Base-by-base conservation (phyloP, 2,329 filamentous ascomycete species). In the Verticillium tricorpus region DNA sequence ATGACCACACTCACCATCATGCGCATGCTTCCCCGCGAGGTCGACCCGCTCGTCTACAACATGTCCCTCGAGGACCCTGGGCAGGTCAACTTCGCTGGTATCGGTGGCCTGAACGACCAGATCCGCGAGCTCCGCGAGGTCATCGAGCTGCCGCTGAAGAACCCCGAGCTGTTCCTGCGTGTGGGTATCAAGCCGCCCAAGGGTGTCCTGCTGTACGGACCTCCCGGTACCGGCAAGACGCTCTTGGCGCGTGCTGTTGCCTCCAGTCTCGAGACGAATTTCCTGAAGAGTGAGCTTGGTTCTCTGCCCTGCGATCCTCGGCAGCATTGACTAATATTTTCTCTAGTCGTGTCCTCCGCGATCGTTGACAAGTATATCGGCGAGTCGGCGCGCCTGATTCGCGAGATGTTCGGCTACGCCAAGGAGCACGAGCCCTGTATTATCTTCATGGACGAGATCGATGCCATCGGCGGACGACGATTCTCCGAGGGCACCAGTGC, bases 391-490 rank as follows among this genome's bases (percentile, higher is more conserved):
- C 90, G 96, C 68, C 83, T 99, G 67, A 99, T 99, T 72, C 89
- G 95, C 76, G 95, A 99, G 78, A 99, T 99, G 96, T 99, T 99
- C 73, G 96, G 95, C 62, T 99, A 99, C 73, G 95, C 96, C 71
- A 98, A 97, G 79, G 96, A 99, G 76, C 95, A 99, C 76, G 95
- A 99, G 78, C 95, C 95, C 45, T 99, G 95, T 77, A 99, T 99
- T 77, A 99, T 99, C 79, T 99, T 99, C 85, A 99, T 99, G 95
- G 96, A 99, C 83, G 95, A 99, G 80, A 99, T 99, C 73, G 95
- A 99, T 73, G 95, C 95, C 72, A 99, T 99, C 72, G 95, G 95
- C 75, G 96, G 96, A 66, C 88, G 96, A 70, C 87, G 95, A 71
- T 99, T 99, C 78, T 97, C 92, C 0, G 95, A 99, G 77, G 95